phyloP scores from a whole-genome alignment of 495 filamentous ascomycete genomes.

The Penicillium manginii region DNA sequence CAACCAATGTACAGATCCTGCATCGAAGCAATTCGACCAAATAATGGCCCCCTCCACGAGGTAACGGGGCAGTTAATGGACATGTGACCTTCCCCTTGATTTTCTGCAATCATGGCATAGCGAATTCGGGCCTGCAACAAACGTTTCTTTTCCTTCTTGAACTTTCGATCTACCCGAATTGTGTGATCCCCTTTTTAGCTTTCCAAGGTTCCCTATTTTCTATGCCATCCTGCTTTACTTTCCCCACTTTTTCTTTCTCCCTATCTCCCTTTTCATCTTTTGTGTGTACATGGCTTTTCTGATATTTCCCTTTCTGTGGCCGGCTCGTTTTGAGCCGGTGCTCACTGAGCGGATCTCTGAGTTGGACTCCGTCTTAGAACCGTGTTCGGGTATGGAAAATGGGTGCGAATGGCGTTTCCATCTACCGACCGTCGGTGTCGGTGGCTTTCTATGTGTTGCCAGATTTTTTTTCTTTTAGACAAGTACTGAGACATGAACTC shows the following conservation, averaged over 20 bases:
- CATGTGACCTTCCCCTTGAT: conserved; percentile 33
- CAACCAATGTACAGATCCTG: conserved; percentile 43
- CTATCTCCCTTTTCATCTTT: conserved; percentile 36
- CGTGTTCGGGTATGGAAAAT: conserved; percentile 55
- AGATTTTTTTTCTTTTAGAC: conserved; percentile 31
- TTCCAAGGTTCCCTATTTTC: conserved; percentile 9
- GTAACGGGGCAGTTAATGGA: conserved; percentile 35
- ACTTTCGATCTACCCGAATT: conserved; percentile 28
- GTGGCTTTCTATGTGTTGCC: conserved; percentile 40
- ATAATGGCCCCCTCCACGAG: conserved; percentile 22
- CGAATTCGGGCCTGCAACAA: conserved; percentile 46
- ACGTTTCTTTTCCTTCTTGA: conserved; percentile 30
- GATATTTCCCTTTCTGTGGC: conserved; percentile 43
- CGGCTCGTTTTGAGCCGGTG: conserved; percentile 27
- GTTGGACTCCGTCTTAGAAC: conserved; percentile 51
- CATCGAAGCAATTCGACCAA: conserved; percentile 55
- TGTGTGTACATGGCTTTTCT: conserved; percentile 53
- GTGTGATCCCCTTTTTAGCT: conserved; percentile 22
- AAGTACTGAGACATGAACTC: conserved; percentile 31
- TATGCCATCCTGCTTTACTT: conserved; percentile 19
- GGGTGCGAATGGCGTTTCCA: conserved; percentile 55
- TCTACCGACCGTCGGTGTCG: conserved; percentile 39
- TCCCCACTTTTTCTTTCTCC: conserved; percentile 8
- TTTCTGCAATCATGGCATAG: conserved; percentile 46
- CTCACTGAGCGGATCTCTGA: conserved; percentile 41